These are phyloP conservation scores for Penicillium crustosum DNA, from an alignment of 2,329 filamentous ascomycete species.

Conservation along the genomic window DNA sequence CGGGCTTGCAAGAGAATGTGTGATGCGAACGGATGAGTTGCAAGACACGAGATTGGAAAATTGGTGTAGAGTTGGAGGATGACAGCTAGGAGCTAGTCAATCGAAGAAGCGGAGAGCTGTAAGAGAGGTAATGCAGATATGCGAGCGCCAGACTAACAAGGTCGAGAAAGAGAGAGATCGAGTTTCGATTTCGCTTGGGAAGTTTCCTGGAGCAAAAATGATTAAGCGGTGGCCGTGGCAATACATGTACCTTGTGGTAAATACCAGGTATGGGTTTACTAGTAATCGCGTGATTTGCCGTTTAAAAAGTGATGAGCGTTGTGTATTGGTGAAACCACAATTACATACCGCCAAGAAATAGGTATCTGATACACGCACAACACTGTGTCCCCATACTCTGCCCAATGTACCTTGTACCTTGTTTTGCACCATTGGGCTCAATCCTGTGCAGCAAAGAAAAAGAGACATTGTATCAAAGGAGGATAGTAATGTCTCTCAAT, in stretches of 20 bases:
- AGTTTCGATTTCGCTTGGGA: slow-evolving; percentile 31
- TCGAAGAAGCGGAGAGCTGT: slow-evolving; percentile 19
- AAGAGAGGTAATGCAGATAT: slow-evolving; percentile 25
- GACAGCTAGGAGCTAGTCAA: slow-evolving; percentile 25
- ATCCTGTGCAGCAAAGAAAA: neutral
- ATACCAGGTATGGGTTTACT: slow-evolving; percentile 19
- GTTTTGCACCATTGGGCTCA: neutral
- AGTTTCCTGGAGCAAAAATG: slow-evolving; percentile 31
- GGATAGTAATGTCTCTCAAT: neutral
- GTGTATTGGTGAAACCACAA: slow-evolving; percentile 10
- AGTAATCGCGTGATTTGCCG: slow-evolving; percentile 16
- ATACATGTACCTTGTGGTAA: slow-evolving; percentile 19
- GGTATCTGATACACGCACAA: slow-evolving; percentile 20
- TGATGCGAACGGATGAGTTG: slow-evolving; percentile 28
- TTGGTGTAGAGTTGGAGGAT: slow-evolving; percentile 9
- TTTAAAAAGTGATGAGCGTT: neutral
- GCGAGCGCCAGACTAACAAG: slow-evolving; percentile 34
- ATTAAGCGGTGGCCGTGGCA: slow-evolving; percentile 35
- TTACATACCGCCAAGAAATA: slow-evolving; percentile 12
- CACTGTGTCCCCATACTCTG: slow-evolving; percentile 11
- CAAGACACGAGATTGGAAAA: slow-evolving; percentile 22
- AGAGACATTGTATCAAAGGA: neutral
- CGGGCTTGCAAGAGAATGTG: slow-evolving; percentile 20
- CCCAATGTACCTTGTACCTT: slow-evolving; percentile 10
- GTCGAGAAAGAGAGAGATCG: slow-evolving; percentile 34